Evolutionary conservation across 2,329 filamentous ascomycete genomes (phyloP), one percentile per base, ranked within the genome.

Genomic region (Epichloe sibirici): DNA sequence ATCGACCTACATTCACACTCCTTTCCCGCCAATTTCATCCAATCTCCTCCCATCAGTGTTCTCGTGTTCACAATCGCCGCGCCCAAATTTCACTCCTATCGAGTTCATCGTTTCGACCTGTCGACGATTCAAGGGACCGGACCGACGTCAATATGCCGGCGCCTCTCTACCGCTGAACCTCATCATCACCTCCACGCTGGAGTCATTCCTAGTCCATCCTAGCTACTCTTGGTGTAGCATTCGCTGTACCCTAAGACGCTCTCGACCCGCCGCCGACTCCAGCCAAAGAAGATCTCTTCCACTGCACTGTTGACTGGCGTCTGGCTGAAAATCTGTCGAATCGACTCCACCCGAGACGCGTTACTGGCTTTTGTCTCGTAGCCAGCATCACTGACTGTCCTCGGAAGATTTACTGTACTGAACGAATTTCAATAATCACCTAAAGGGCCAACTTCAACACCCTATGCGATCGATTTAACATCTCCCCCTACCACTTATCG

Each of bases 111-210:
- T n/a, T 43, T 28, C 15, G 31, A 5, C 25, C 39, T 15, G n/a
- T 34, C 21, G 5, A 31, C 47, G 17, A 49, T 31, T 47, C n/a
- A 13, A 39, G 34, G 21, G n/a, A 45, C 37, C 8, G 21, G 45
- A 37, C 38, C 17, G 25, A 49, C 49, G 37, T 47, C 53, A 55
- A 52, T 45, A 55, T 55, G 53, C 49, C 47, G 44, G 51, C 53
- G 48, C 23, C 11, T 42, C 12, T 45, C 31, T 17, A 8, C 51
- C 21, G 37, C 34, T 53, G 23, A 45, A 49, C n/a, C 25, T 45
- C 17, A 45, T 45, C n/a, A 15, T 28, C 40, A n/a, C 25, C 51
- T 49, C 34, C 40, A 13, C 42, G 34, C 23, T 23, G 51, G 51
- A 45, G 46, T 45, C 25, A 37, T 23, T 43, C 12, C 15, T 15